Evolutionary conservation across 768 basidiomycete species (phyloP).

Genomic region (Lactarius psammicola): DNA sequence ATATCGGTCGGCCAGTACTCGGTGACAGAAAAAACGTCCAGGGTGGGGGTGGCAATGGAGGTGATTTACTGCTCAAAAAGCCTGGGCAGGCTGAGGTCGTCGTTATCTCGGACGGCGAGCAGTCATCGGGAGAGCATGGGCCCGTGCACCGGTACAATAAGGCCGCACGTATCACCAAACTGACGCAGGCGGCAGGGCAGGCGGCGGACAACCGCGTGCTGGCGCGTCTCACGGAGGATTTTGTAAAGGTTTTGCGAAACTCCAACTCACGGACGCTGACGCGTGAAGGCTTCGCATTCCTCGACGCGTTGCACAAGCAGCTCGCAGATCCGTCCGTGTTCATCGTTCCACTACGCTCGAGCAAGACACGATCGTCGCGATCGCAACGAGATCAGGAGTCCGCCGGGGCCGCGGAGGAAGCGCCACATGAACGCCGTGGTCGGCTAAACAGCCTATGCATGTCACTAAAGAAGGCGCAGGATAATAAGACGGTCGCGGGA

Average conservation of each 20-base stretch:
- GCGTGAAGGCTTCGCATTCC: constrained; percentile 66
- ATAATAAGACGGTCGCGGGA: constrained; percentile 56
- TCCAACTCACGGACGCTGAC: constrained; percentile 66
- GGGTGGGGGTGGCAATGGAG: not conserved
- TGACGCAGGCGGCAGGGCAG: constrained; percentile 44
- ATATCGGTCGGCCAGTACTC: constrained; percentile 23
- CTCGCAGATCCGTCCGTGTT: constrained; percentile 66
- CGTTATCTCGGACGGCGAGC: constrained; percentile 47
- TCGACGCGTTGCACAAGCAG: constrained; percentile 69
- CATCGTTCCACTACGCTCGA: constrained; percentile 52
- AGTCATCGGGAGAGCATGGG: constrained; percentile 31
- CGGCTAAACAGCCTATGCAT: constrained; percentile 55
- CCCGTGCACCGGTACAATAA: constrained; percentile 45
- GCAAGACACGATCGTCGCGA: constrained; percentile 30
- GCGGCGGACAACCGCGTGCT: constrained; percentile 58
- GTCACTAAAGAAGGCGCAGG: constrained; percentile 51
- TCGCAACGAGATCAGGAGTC: constrained; percentile 42
- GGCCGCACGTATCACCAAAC: constrained; percentile 49
- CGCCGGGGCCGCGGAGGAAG: constrained; percentile 29
- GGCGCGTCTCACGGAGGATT: constrained; percentile 54
- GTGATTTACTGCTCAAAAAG: constrained; percentile 16
- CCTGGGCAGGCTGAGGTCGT: constrained; percentile 38
- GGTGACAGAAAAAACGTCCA: constrained; percentile 28
- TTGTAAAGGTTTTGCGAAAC: constrained; percentile 58
- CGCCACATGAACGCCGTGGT: constrained; percentile 43